Evolutionary conservation across 2,329 filamentous ascomycete genomes (phyloP).

Genomic region (Volutella citrinella): DNA sequence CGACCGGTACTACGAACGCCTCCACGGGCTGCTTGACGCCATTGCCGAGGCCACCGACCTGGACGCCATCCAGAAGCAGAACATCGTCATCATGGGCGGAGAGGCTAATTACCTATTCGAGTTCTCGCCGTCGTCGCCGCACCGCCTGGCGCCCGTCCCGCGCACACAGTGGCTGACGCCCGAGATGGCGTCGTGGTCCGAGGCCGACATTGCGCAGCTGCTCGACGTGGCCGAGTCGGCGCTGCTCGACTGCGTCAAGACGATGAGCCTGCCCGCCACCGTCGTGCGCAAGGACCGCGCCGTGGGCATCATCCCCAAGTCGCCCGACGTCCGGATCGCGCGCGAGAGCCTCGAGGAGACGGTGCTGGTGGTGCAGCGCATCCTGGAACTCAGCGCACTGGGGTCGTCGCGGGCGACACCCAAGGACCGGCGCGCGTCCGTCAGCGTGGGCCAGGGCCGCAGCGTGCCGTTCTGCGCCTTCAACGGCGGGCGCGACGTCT

Average conservation of each 20-base stretch:
- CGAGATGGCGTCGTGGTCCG: constrained; percentile 75
- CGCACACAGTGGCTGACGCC: constrained; percentile 69
- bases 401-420: constrained; percentile 29
- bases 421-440: constrained; percentile 18
- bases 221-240: constrained; percentile 86
- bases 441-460: constrained; percentile 19
- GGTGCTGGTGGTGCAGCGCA: constrained; percentile 89
- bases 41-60: constrained; percentile 60
- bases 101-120: constrained; percentile 95
- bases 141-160: constrained; percentile 67
- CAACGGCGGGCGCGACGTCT: constrained; percentile 96
- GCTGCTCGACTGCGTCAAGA: constrained; percentile 75
- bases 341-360: constrained; percentile 94
- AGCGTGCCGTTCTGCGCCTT: constrained; percentile 91
- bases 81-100: constrained; percentile 88
- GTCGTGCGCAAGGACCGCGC: constrained; percentile 87
- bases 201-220: constrained; percentile 73
- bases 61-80: constrained; percentile 65
- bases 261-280: constrained; percentile 73
- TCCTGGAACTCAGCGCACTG: constrained; percentile 74
- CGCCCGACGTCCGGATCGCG: constrained; percentile 64
- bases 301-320: constrained; percentile 70
- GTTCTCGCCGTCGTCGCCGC: constrained; percentile 62
- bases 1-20: constrained; percentile 78
- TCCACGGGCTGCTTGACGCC: constrained; percentile 83